phyloP scores from a whole-genome alignment of 2,329 filamentous ascomycete genomes.

The Metarhizium album region DNA sequence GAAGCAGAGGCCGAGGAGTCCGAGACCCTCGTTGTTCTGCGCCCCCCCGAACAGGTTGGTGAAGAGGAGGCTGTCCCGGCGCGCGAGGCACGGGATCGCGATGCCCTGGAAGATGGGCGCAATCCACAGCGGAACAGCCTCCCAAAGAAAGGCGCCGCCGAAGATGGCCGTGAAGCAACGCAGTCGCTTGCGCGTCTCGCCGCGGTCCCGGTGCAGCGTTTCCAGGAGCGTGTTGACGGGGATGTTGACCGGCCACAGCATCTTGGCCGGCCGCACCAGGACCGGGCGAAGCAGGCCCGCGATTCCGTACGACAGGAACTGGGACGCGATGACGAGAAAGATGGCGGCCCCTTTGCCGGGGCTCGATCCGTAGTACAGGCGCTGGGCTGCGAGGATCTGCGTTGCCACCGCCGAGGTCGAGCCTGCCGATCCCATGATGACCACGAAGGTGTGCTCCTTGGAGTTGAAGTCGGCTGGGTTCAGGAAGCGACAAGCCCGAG shows the following conservation, averaged over 20 bases:
- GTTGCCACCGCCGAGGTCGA: slow-evolving; percentile 30
- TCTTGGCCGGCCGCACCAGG: slow-evolving; percentile 39
- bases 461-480: slow-evolving; percentile 42
- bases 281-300: slow-evolving; percentile 39
- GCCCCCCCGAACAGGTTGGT: slow-evolving; percentile 41
- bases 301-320: slow-evolving; percentile 45
- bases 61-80: slow-evolving; percentile 28
- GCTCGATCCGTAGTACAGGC: slow-evolving; percentile 36
- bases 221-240: slow-evolving; percentile 20
- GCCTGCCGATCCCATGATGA: slow-evolving; percentile 38
- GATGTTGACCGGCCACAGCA: slow-evolving; percentile 35
- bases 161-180: slow-evolving; percentile 30
- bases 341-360: slow-evolving; percentile 38
- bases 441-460: slow-evolving; percentile 47
- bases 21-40: slow-evolving; percentile 24
- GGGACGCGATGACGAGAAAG: slow-evolving; percentile 37
- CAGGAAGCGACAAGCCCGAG: slow-evolving; percentile 16
- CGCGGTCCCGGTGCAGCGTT: slow-evolving; percentile 17
- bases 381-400: slow-evolving; percentile 35
- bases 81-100: slow-evolving; percentile 33
- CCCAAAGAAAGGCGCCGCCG: slow-evolving; percentile 31
- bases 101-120: slow-evolving; percentile 27
- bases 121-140: slow-evolving; percentile 36
- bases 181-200: slow-evolving; percentile 26
- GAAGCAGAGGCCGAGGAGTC: slow-evolving; percentile 25